Evolutionary conservation across 2,329 filamentous ascomycete genomes (phyloP), one percentile per base, ranked within the genome.

Genomic region (Elsinoe arachidis): DNA sequence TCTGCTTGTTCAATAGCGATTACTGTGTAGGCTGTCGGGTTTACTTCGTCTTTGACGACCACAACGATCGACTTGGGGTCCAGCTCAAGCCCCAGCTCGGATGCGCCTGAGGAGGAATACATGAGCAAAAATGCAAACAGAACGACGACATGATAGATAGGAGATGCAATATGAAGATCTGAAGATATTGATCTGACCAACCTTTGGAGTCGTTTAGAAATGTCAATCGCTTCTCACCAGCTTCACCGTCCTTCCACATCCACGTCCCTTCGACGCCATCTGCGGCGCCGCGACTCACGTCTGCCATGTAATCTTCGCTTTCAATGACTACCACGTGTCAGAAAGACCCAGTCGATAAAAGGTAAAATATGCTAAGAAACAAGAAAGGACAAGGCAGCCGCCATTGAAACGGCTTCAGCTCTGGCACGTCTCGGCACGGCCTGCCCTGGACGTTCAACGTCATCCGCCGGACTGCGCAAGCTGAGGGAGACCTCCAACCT

Each of bases 81-180:
- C 33, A 53, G 33, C 49, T 53, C 49, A 23, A 53, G 19, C 41
- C 41, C 21, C 2, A 46, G 49, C 33, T 23, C 35, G 21, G 49
- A 35, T 21, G 37, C 33, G 49, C 34, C 49, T 53, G 33, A 12
- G 14, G 19, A 39, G n/a, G 12, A 7, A 26, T 3, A 15, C n/a
- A 53, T 53, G 49, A 53, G 49, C 33, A 26, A 39, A 23, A 34
- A 34, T 3, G 3, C 23, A 38, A 30, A 53, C 17, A 5, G 14
- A 35, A 11, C 10, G 11, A 53, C 11, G 17, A 21, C 7, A 10
- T 5, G 49, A 6, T 12, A 17, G n/a, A 56, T 65, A 19, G 62
- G 55, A n/a, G 62, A 56, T 39, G 58, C 61, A 55, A 21, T 43
- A 66, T 51, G 21, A 63, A n/a, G 17, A 61, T 46, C 19, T 62